phyloP scores from a whole-genome alignment of 352 stramenopile species.

The Globisporangium ultimum region DNA sequence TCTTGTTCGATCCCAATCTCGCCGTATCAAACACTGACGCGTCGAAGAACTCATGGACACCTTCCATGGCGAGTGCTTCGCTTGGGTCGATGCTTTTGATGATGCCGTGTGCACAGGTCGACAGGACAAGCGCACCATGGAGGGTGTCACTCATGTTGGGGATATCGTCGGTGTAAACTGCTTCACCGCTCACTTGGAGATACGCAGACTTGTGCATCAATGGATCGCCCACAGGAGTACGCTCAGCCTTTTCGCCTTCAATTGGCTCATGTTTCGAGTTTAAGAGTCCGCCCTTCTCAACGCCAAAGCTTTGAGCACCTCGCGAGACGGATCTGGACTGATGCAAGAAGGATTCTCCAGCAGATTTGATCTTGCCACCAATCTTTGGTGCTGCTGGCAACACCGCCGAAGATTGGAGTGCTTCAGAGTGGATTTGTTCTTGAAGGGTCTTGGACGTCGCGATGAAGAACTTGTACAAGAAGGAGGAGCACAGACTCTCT shows the following conservation, averaged over 20 bases:
- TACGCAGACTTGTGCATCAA: conserved; percentile 92
- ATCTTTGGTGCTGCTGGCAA: conserved; percentile 30
- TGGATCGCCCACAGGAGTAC: conserved; percentile 83
- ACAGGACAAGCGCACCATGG: conserved; percentile 91
- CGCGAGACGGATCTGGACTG: conserved; percentile 45
- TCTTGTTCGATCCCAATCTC: conserved; percentile 67
- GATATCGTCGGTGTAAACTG: conserved; percentile 95
- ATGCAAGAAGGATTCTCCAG: conserved; percentile 53
- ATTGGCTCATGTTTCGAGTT: conserved; percentile 58
- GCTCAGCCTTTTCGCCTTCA: conserved; percentile 31
- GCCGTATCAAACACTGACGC: conserved; percentile 63
- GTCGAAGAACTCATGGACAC: conserved; percentile 88
- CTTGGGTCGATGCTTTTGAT: conserved; percentile 88
- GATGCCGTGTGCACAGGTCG: conserved; percentile 66
- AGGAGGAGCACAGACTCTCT: conserved; percentile 92
- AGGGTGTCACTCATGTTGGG: conserved; percentile 82
- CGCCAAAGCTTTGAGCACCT: conserved; percentile 54
- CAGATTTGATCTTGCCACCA: conserved; percentile 38
- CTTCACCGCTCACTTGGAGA: conserved; percentile 94
- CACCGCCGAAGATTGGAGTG: conserved; percentile 7
- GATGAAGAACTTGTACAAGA: conserved; percentile 95
- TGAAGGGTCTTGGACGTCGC: conserved; percentile 55
- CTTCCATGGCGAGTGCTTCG: conserved; percentile 78
- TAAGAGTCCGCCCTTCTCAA: conserved; percentile 60
- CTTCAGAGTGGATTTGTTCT: conserved; percentile 22